A percentile compares a stretch with the other conserved stretches of the same genome.
Conservation (phyloP, 2,329 filamentous ascomycete genomes). For the Neonectria magnoliae region DNA sequence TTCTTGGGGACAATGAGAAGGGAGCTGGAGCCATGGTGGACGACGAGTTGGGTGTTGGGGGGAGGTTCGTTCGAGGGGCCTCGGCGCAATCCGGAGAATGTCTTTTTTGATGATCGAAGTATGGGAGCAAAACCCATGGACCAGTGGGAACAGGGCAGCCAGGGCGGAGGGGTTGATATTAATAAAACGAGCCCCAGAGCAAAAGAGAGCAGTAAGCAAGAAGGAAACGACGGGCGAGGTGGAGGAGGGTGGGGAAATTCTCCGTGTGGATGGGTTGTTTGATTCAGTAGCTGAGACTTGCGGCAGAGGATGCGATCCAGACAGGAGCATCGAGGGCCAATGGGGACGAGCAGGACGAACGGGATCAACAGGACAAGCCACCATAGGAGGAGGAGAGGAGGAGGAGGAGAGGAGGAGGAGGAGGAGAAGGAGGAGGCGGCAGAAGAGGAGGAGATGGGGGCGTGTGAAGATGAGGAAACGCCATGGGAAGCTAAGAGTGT, state of each 20-base stretch:
- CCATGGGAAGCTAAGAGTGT: neutral
- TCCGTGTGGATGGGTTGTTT: neutral
- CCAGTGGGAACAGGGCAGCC: neutral
- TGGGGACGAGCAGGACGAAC: neutral
- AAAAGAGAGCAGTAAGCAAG: neutral
- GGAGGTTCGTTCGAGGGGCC: neutral
- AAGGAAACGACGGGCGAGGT: neutral
- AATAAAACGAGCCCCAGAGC: constrained; percentile 2
- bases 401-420: neutral
- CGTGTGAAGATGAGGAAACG: neutral
- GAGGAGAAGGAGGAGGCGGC: neutral
- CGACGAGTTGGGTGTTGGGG: neutral
- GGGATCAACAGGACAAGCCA: neutral
- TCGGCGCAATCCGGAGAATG: neutral
- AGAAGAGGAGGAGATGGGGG: neutral
- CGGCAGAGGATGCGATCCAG: constrained; percentile 7
- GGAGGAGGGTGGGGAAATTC: constrained; percentile 16
- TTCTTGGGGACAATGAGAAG: neutral
- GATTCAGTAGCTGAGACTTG: constrained; percentile 10
- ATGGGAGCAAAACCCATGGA: neutral
- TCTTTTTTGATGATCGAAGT: neutral
- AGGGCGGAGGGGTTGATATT: constrained; percentile 10
- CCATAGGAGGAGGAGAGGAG: neutral
- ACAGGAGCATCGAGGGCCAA: neutral
- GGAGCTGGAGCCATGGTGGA: constrained; percentile 26